Evolutionary conservation across 257 asterid genomes (phyloP).

Genomic region (Ocimum tenuiflorum): DNA sequence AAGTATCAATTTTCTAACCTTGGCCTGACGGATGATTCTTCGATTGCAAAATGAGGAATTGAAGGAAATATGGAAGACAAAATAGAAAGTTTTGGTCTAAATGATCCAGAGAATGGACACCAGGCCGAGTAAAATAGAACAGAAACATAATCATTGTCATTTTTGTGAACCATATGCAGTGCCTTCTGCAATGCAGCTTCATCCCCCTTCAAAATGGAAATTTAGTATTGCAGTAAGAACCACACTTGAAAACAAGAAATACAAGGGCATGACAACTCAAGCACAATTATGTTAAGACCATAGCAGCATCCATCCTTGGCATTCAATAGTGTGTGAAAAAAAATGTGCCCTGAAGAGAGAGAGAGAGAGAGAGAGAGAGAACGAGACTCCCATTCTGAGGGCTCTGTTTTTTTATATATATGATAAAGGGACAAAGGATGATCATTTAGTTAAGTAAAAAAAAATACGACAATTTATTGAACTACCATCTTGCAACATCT

Average conservation of each 20-base stretch:
- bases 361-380: neutral
- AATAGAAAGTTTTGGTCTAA: constrained; percentile 60
- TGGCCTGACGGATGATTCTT: constrained; percentile 88
- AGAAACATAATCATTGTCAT: constrained; percentile 59
- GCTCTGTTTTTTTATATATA: neutral
- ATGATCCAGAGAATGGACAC: constrained; percentile 86
- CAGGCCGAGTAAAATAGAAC: constrained; percentile 89
- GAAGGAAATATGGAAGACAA: constrained; percentile 74
- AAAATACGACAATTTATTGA: neutral
- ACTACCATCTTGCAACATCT: neutral
- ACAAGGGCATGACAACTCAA: neutral
- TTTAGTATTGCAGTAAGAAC: constrained; percentile 9
- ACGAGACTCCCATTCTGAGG: neutral
- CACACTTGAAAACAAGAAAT: neutral
- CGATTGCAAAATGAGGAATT: constrained; percentile 82
- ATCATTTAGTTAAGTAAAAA: neutral
- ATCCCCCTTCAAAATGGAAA: constrained; percentile 59
- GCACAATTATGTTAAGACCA: no score
- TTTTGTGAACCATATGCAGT: constrained; percentile 55
- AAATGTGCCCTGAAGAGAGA: no score
- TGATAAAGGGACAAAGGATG: neutral
- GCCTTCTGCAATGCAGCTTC: constrained; percentile 77
- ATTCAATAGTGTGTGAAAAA: no score
- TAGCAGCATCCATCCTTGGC: neutral
- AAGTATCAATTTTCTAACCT: constrained; percentile 46